phyloP scores from a whole-genome alignment of 2,329 filamentous ascomycete species.

The Elsinoe batatas region DNA sequence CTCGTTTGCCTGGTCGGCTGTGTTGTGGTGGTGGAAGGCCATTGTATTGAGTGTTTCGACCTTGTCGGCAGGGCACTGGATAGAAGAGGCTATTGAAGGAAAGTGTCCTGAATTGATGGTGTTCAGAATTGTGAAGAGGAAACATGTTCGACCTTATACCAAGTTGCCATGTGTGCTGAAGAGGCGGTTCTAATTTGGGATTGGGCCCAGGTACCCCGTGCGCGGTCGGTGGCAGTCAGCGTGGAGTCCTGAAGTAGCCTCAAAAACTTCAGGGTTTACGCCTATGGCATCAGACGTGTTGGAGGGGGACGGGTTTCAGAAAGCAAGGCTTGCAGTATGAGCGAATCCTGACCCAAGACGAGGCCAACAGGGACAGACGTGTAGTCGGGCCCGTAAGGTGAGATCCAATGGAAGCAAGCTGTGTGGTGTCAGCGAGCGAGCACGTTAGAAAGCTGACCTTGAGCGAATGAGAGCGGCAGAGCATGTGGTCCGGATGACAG shows the following conservation, averaged over 20 bases:
- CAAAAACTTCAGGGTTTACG: not conserved
- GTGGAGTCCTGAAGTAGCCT: constrained; percentile 8
- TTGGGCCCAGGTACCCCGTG: constrained; percentile 2
- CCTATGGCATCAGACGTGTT: not conserved
- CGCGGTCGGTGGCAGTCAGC: constrained; percentile 4
- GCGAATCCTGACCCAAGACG: not conserved
- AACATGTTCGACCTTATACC: constrained; percentile 12
- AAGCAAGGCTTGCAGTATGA: constrained; percentile 6
- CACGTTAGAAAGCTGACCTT: not conserved
- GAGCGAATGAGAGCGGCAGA: constrained; percentile 1
- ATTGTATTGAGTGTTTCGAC: not conserved
- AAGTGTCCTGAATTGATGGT: constrained; percentile 11
- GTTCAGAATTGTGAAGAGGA: not conserved
- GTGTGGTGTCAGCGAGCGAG: constrained; percentile 2
- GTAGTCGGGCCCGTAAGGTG: constrained; percentile 5
- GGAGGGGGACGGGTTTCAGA: not conserved
- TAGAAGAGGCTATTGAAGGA: not conserved
- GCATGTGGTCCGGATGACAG: constrained; percentile 3
- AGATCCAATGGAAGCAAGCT: constrained; percentile 3
- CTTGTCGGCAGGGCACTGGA: not conserved
- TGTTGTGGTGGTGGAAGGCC: constrained; percentile 2
- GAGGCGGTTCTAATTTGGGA: constrained; percentile 11
- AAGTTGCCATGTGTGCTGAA: constrained; percentile 5
- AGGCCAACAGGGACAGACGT: constrained; percentile 1
- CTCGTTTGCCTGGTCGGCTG: constrained; percentile 8